phyloP scores from a whole-genome alignment of 306 rosid species.

The Ammopiptanthus mongolicus region DNA sequence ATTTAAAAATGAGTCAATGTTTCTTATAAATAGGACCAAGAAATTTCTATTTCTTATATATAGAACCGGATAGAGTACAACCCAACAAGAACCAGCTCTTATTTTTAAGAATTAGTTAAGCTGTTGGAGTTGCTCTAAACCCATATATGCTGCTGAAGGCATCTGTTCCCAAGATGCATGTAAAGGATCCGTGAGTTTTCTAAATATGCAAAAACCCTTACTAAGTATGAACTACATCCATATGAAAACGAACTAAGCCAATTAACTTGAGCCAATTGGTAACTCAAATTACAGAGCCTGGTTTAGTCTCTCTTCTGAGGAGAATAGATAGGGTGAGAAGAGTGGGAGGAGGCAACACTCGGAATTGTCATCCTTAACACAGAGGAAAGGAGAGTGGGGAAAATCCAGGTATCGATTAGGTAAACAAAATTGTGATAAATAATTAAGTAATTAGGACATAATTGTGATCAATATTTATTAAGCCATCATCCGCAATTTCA shows the following conservation, averaged over 20 bases:
- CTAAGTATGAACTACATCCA: neutral
- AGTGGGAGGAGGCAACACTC: neutral
- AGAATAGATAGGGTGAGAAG: neutral
- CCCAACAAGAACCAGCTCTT: no score
- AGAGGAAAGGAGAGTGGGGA: neutral
- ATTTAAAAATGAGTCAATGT: no score
- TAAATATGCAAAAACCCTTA: neutral
- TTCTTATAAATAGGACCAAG: no score
- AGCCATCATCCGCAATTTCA: neutral
- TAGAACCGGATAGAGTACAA: no score
- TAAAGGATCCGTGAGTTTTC: conserved; percentile 4
- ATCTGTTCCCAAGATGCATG: conserved; percentile 16
- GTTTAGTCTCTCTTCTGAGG: neutral
- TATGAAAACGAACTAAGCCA: neutral
- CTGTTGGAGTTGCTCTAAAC: no score
- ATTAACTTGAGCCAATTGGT: neutral
- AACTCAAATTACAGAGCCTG: neutral
- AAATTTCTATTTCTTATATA: no score
- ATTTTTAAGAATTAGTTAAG: no score
- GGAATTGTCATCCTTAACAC: neutral
- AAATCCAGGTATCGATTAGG: neutral
- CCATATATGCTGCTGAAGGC: neutral
- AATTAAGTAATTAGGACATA: neutral
- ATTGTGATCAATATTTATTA: neutral
- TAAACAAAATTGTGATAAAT: neutral